Conservation (phyloP, 2,329 filamentous ascomycete species). For the Sarocladiaceae sp. region DNA sequence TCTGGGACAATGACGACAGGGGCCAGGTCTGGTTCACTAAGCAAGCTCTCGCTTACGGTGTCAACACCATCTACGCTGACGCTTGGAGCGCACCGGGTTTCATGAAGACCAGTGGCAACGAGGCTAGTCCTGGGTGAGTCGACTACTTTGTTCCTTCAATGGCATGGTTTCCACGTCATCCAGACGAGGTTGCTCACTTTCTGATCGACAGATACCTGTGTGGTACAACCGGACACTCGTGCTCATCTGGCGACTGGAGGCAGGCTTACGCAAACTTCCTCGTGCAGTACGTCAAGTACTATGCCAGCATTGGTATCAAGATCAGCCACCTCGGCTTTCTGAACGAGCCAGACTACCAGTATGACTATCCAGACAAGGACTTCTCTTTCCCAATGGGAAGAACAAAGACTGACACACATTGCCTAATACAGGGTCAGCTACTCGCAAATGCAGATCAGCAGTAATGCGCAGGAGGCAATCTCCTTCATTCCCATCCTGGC, state of each 20-base stretch:
- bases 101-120: slow-evolving; percentile 41
- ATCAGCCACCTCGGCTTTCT: slow-evolving; percentile 43
- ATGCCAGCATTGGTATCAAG: slow-evolving; percentile 36
- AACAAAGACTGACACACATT: not conserved
- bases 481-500: slow-evolving; percentile 46
- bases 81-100: slow-evolving; percentile 44
- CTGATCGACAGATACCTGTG: slow-evolving; percentile 25
- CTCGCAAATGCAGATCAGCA: slow-evolving; percentile 29
- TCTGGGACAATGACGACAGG: slow-evolving; percentile 40
- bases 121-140: slow-evolving; percentile 20
- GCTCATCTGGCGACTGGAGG: slow-evolving; percentile 39
- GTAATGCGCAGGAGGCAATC: slow-evolving; percentile 32
- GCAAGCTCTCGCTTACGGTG: slow-evolving; percentile 37
- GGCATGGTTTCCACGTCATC: no score
- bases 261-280: slow-evolving; percentile 45
- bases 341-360: slow-evolving; percentile 29
- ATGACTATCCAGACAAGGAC: not conserved
- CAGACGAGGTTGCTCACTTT: slow-evolving; percentile 5
- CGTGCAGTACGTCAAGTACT: slow-evolving; percentile 42
- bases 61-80: slow-evolving; percentile 35
- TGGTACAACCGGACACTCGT: slow-evolving; percentile 32
- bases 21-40: slow-evolving; percentile 50
- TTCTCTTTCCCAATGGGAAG: not conserved
- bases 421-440: slow-evolving; percentile 25
- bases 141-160: not conserved